phyloP scores from a whole-genome alignment of 2,329 filamentous ascomycete genomes.

The Plenodomus lindquistii region DNA sequence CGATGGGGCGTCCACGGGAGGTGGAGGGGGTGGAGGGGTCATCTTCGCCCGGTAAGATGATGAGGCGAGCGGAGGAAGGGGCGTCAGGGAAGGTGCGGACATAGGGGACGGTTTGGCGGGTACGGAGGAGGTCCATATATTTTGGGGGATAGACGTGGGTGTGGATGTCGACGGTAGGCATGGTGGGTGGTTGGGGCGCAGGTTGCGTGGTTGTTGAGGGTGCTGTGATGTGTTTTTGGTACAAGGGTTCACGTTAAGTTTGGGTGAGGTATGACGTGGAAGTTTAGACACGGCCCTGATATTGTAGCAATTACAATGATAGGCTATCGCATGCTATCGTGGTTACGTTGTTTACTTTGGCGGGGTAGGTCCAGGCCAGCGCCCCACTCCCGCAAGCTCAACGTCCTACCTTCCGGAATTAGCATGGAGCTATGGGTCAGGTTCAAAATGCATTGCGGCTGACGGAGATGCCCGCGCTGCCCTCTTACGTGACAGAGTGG shows the following conservation, averaged over 20 bases:
- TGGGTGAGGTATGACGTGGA: background rate
- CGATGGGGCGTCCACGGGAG: conserved; percentile 78
- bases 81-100: conserved; percentile 66
- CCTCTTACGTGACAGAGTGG: background rate
- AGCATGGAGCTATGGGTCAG: conserved; percentile 19
- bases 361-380: conserved; percentile 20
- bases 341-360: conserved; percentile 15
- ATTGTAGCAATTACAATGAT: background rate
- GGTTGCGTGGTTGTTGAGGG: background rate
- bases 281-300: background rate
- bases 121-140: conserved; percentile 61
- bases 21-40: conserved; percentile 53
- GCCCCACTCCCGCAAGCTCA: conserved; percentile 27
- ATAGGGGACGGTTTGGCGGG: conserved; percentile 67
- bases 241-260: background rate
- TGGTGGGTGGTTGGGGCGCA: conserved; percentile 12
- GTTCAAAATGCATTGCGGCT: conserved; percentile 1
- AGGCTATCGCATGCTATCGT: conserved; percentile 5
- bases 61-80: conserved; percentile 62
- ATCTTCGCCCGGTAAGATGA: conserved; percentile 65
- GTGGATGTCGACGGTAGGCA: conserved; percentile 62
- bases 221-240: background rate
- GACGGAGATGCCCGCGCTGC: conserved; percentile 18
- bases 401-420: conserved; percentile 39
- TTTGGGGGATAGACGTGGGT: conserved; percentile 66